Conservation (phyloP, 345 rosid genomes). For the Leavenworthia alabamica region DNA sequence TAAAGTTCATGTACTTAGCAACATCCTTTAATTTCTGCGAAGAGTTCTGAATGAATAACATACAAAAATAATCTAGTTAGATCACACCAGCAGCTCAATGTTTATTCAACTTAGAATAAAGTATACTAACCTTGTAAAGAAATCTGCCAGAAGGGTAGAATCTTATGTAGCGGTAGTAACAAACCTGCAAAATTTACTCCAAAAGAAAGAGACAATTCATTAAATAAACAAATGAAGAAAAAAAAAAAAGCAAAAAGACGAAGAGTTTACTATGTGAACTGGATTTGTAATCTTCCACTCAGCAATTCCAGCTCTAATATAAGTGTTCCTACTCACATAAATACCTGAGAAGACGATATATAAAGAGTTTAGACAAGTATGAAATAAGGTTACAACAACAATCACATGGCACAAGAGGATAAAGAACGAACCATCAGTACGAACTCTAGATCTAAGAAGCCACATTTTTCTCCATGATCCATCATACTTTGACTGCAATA, state of each 20-base stretch:
- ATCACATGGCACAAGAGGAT: neutral
- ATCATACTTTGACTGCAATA: slow-evolving; percentile 69
- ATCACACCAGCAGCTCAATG: slow-evolving; percentile 3
- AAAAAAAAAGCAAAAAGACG: neutral
- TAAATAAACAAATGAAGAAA: neutral
- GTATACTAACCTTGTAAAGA: slow-evolving; percentile 66
- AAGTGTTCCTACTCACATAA: slow-evolving; percentile 92
- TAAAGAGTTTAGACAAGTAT: neutral
- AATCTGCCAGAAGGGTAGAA: slow-evolving; percentile 87
- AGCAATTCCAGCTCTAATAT: slow-evolving; percentile 76
- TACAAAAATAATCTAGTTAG: neutral
- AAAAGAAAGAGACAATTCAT: neutral
- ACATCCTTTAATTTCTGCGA: slow-evolving; percentile 82
- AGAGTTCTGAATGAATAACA: slow-evolving; percentile 55
- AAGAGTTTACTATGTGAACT: slow-evolving; percentile 77
- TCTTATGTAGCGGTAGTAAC: slow-evolving; percentile 85
- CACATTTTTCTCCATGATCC: slow-evolving; percentile 99
- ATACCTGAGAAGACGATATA: slow-evolving; percentile 51
- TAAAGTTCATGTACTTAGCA: slow-evolving; percentile 72
- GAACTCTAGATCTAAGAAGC: slow-evolving; percentile 84
- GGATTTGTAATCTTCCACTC: slow-evolving; percentile 92
- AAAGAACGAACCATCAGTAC: slow-evolving; percentile 79
- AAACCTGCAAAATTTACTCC: slow-evolving; percentile 43
- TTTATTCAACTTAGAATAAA: too few relatives aligned
- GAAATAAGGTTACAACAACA: neutral